phyloP scores from a whole-genome alignment of 257 asterid genomes.

The Salvia hispanica region DNA sequence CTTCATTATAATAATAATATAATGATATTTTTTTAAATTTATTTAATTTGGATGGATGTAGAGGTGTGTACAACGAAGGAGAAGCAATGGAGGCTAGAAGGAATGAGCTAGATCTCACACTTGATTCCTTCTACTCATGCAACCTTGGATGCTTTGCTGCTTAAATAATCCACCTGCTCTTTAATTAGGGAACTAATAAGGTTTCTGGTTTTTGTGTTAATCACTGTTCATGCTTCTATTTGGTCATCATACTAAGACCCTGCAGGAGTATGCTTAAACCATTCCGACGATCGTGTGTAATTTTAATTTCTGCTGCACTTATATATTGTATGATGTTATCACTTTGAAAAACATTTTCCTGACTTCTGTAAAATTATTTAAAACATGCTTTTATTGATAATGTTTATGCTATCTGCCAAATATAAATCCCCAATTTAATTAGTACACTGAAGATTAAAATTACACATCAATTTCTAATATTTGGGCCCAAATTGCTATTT shows the following conservation, averaged over 20 bases:
- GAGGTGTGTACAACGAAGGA: constrained; percentile 48
- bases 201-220: constrained; percentile 6
- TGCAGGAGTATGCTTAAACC: no score
- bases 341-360: no score
- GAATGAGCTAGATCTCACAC: constrained; percentile 77
- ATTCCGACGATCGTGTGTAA: background rate
- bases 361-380: no score
- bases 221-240: background rate
- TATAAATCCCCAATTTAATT: no score
- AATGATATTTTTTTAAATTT: no score
- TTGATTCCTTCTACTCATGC: constrained; percentile 76
- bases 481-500: no score
- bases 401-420: no score
- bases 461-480: no score
- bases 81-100: constrained; percentile 57
- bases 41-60: constrained; percentile 8
- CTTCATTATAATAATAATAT: background rate
- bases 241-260: background rate
- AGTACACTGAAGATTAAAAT: no score
- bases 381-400: no score
- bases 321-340: no score
- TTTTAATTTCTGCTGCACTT: background rate
- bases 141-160: constrained; percentile 78
- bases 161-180: background rate
- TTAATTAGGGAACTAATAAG: constrained; percentile 1